phyloP scores from a whole-genome alignment of 106 monocot species.

The Dendrobium chrysotoxum region DNA sequence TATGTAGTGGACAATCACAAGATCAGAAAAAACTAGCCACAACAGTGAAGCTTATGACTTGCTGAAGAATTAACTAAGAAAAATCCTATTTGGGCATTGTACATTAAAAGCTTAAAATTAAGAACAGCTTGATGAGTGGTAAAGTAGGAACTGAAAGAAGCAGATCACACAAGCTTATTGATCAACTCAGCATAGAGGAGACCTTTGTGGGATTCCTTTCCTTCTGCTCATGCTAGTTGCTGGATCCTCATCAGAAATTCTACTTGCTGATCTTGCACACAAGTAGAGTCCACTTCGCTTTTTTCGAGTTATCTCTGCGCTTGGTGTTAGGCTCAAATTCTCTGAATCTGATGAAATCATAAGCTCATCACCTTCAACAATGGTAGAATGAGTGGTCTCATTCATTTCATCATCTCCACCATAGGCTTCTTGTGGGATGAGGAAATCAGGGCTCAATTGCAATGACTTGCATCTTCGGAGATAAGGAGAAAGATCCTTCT shows the following conservation, averaged over 20 bases:
- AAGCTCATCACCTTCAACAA: conserved; percentile 69
- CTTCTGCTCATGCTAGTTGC: conserved; percentile 71
- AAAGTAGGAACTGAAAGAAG: background rate
- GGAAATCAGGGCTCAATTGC: conserved; percentile 66
- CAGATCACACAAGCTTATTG: background rate
- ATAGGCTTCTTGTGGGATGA: conserved; percentile 39
- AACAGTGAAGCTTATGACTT: background rate
- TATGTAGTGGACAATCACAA: too few species aligned
- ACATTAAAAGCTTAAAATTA: conserved; percentile 1
- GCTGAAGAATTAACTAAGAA: background rate
- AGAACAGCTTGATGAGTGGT: background rate
- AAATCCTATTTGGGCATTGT: background rate
- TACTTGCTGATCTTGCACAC: conserved; percentile 38
- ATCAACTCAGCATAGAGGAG: conserved; percentile 61
- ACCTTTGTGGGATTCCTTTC: conserved; percentile 86
- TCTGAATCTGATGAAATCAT: conserved; percentile 69
- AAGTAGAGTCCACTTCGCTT: conserved; percentile 50
- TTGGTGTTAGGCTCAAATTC: conserved; percentile 38
- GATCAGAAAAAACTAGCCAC: too few species aligned
- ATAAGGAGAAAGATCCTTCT: conserved; percentile 60
- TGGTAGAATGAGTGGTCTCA: conserved; percentile 71
- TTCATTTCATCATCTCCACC: conserved; percentile 5
- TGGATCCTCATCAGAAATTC: conserved; percentile 44
- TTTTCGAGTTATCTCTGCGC: conserved; percentile 36
- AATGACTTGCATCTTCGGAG: conserved; percentile 53